Evolutionary conservation across 306 rosid genomes (phyloP), one percentile per base, ranked within the genome.

Genomic region (Ormosia emarginata): DNA sequence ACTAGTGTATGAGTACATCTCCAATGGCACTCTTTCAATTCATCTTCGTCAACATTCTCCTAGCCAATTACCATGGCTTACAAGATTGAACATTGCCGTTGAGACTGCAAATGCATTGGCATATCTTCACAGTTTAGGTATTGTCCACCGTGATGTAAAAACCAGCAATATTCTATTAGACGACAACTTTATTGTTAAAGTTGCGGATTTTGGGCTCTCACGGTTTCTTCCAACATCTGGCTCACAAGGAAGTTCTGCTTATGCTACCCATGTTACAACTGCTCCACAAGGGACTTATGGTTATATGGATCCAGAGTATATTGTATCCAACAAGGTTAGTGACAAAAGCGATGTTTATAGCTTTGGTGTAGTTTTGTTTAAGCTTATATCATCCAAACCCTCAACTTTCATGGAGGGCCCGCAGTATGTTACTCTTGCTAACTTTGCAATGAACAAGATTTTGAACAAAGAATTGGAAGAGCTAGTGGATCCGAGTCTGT

Each of bases 101-200:
- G 91, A 89, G 49, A 89, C 92, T 33, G 91, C 97, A 33, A 50
- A 5, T 65, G 93, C 92, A 7, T 80, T 90, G 82, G 61, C 70
- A 24, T 92, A 85, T 78, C 97, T 92, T 71, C 97, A 92, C 30
- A 88, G 85, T 5, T 85, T 90, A n/a, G 90, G 86, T 4, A 83
- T 90, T 59, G 83, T 92, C 72, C 97, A 92, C 88, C 94, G 92
- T 0, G 92, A 92, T 59, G 87, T 90, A 24, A 92, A 90, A 78
- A 82, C 90, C 53, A 85, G 67, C 43, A 92, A 90, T 49, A 88
- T 90, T 70, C 93, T 92, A 68, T 82, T 90, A 8, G 92, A 89
- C 79, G 53, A 85, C 33, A 59, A 77, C 36, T 88, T 86, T 33
- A 32, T 17, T 0, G 97, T 86, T 24, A 92, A 87, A 82, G 93